These are phyloP conservation scores for Globisporangium apiculatum DNA, from an alignment of 352 stramenopile species.

Conservation along the genomic window DNA sequence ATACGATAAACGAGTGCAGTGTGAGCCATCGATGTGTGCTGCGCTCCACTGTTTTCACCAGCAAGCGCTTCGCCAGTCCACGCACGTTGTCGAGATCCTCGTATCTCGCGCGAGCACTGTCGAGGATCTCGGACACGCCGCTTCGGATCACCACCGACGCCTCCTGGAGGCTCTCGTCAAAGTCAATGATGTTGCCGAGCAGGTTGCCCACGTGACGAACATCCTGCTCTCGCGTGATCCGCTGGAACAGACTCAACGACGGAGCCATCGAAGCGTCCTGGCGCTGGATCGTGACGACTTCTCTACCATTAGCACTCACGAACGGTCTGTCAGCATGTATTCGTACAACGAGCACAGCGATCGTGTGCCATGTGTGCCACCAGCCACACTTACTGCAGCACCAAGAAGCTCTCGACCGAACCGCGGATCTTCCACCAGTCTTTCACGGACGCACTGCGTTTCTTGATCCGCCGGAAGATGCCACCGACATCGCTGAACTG, in stretches of 20 bases:
- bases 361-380: background rate
- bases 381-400: slow-evolving; percentile 36
- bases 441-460: slow-evolving; percentile 45
- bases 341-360: background rate
- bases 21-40: no score
- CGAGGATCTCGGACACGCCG: slow-evolving; percentile 65
- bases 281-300: background rate
- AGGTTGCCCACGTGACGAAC: slow-evolving; percentile 64
- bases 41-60: no score
- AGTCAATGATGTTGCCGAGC: slow-evolving; percentile 79
- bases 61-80: no score
- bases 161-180: slow-evolving; percentile 70
- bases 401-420: slow-evolving; percentile 54
- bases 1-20: no score
- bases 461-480: slow-evolving; percentile 58
- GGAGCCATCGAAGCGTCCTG: background rate
- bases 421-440: slow-evolving; percentile 63
- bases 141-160: slow-evolving; percentile 53
- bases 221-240: slow-evolving; percentile 25
- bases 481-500: slow-evolving; percentile 53
- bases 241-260: slow-evolving; percentile 28
- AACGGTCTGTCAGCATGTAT: no score
- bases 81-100: slow-evolving; percentile 78
- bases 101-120: slow-evolving; percentile 59
- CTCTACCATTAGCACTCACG: background rate